Evolutionary conservation across 106 monocot species (phyloP), one percentile per base, ranked within the genome.

Genomic region (Amphibolis antarctica): DNA sequence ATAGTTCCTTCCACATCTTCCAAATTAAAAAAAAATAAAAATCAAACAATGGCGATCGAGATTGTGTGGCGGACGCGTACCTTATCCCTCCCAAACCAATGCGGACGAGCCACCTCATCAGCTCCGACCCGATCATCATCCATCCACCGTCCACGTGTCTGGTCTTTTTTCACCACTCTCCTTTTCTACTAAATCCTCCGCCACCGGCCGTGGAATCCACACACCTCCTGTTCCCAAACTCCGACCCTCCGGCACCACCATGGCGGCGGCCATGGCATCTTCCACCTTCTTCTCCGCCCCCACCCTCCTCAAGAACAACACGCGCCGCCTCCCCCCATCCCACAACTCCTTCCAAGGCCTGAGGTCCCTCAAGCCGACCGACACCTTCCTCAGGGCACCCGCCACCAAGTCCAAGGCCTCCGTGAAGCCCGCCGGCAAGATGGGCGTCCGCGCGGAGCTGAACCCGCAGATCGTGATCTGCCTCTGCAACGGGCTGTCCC

Each of bases 401-500:
- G n/a, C 13, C 9, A 31, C 55, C 31, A 60, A 36, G 19, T 13
- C 18, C 59, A 55, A 26, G 51, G 17, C 61, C 6, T 26, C 10
- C 13, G 60, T n/a, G n/a, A n/a, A n/a, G 9, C 28, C 54, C 14
- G 29, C 36, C 1, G 19, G 20, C 30, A 46, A 57, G 9, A 12
- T 21, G 30, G 13, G 62, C 15, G 46, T 79, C 44, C 60, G 65
- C 3, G 80, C 96, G 0, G 84, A 84, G 82, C 86, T 96, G 56
- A 82, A 47, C 74, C 66, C 96, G 21, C 44, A 81, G 12, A 46
- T 96, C 50, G 90, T 96, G 47, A 96, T 96, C 78, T 86, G 90
- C 76, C 78, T 96, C 25, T 86, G 90, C 80, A 96, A 89, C 0
- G 90, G 96, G 1, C 80, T 96, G 10, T 96, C 90, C 26, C 84